Evolutionary conservation across 371 early-diverging fungal species (phyloP).

Genomic region (Haplosporangium sp.): DNA sequence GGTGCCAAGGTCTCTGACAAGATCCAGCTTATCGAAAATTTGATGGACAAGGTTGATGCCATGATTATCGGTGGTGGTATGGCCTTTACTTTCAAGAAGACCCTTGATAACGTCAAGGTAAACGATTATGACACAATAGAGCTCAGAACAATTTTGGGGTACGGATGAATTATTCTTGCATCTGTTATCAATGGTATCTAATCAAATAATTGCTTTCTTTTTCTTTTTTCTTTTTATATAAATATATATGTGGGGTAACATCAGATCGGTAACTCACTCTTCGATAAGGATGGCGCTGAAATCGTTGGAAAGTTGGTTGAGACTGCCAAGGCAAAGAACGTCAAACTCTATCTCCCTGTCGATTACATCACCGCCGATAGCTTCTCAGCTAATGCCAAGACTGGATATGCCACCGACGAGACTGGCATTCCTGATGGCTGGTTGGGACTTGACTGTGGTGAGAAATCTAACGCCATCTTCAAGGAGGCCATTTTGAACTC

Average conservation of each 20-base stretch:
- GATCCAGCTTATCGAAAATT: constrained; percentile 97
- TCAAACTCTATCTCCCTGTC: constrained; percentile 89
- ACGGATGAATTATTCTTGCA: not conserved
- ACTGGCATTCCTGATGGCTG: constrained; percentile 93
- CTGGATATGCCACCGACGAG: constrained; percentile 87
- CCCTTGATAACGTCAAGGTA: constrained; percentile 83
- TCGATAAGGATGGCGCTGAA: constrained; percentile 89
- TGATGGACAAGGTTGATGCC: constrained; percentile 91
- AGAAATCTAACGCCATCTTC: constrained; percentile 83
- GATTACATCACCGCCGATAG: constrained; percentile 93
- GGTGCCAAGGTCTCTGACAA: constrained; percentile 99
- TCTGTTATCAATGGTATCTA: not conserved
- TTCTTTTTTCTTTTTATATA: constrained; percentile 1
- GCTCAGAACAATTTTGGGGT: not conserved
- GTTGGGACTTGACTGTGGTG: constrained; percentile 96
- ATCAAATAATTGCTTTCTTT: not conserved
- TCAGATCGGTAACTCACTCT: constrained; percentile 94
- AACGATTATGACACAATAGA: not conserved
- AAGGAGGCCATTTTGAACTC: constrained; percentile 76
- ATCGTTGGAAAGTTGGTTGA: constrained; percentile 87
- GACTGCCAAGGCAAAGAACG: constrained; percentile 89
- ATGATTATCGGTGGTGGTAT: constrained; percentile 98
- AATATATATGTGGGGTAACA: no score
- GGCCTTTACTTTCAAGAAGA: constrained; percentile 98
- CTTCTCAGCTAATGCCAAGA: constrained; percentile 71